Conservation (phyloP, 2,329 filamentous ascomycete species). For the Macrophomina phaseolina region DNA sequence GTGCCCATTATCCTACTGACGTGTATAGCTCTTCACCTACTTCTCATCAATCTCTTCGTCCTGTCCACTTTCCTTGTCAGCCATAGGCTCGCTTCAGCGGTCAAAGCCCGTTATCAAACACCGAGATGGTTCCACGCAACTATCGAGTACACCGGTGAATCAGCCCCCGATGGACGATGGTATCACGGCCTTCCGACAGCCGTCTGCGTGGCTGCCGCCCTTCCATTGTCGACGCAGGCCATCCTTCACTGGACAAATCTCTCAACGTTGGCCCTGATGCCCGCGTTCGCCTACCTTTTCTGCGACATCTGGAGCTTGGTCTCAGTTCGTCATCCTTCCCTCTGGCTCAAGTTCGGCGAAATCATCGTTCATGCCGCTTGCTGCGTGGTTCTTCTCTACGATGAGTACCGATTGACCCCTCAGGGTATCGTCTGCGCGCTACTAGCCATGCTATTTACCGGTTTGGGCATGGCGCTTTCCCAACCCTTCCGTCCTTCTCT, state of each 20-base stretch:
- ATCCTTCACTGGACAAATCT: conserved; percentile 41
- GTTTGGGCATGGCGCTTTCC: conserved; percentile 6
- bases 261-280: conserved; percentile 38
- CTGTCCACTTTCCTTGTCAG: conserved; percentile 22
- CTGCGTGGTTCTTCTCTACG: conserved; percentile 12
- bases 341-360: conserved; percentile 38
- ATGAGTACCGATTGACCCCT: conserved; percentile 18
- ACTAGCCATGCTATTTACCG: conserved; percentile 12
- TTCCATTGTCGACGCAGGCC: conserved; percentile 37
- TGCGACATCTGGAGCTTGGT: conserved; percentile 31
- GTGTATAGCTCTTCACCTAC: conserved; percentile 33
- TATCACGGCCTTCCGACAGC: conserved; percentile 5
- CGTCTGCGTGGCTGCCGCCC: conserved; percentile 32
- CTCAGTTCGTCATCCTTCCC: conserved; percentile 33
- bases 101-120: background rate
- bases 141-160: conserved; percentile 5
- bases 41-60: conserved; percentile 30
- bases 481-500: background rate
- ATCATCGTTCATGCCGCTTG: conserved; percentile 24
- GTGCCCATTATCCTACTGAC: background rate
- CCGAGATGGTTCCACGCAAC: conserved; percentile 9
- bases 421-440: conserved; percentile 10
- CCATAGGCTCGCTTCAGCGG: background rate
- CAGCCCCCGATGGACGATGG: conserved; percentile 1
- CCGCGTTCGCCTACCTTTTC: conserved; percentile 30